Percentiles rank a stretch among this genome's conserved stretches.
Evolutionary conservation across 1,284 basidiomycete species (phyloP).

Genomic region (Cutaneotrichosporon dermatis): DNA sequence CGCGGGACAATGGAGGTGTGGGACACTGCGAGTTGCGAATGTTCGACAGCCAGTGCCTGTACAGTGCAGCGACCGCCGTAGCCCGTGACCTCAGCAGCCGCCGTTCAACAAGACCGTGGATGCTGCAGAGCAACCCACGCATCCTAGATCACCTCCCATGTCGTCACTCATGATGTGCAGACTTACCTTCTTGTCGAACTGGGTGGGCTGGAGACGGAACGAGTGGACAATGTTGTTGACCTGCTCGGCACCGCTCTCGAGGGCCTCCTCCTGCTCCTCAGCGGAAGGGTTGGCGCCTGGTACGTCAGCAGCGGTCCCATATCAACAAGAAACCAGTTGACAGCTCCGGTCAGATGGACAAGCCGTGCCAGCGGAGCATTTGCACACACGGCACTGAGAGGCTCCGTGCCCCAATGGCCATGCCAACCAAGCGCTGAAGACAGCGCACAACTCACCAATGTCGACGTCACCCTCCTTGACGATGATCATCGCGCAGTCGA

Average conservation of each 20-base stretch:
- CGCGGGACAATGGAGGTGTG: no score
- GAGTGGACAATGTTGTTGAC: constrained; percentile 94
- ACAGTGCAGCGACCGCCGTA: no score
- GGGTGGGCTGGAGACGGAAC: constrained; percentile 78
- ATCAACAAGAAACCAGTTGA: no score
- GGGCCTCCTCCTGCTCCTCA: constrained; percentile 77
- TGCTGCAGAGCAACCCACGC: no score
- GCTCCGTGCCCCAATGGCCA: background rate
- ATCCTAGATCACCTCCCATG: no score
- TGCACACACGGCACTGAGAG: no score
- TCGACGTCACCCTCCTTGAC: constrained; percentile 82
- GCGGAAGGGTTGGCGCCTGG: constrained; percentile 83
- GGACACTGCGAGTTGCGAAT: no score
- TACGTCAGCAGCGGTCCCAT: background rate
- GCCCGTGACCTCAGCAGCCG: no score
- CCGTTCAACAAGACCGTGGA: no score
- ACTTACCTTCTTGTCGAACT: constrained; percentile 81
- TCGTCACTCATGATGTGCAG: background rate
- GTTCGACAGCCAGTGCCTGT: no score
- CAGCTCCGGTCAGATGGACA: no score
- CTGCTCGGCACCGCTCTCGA: constrained; percentile 69
- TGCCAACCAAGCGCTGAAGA: background rate
- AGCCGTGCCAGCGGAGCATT: no score
- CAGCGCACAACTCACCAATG: constrained; percentile 62
- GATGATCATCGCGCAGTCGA: constrained; percentile 72